Conservation (phyloP, 306 rosid genomes). For the Cyamopsis tetragonoloba region DNA sequence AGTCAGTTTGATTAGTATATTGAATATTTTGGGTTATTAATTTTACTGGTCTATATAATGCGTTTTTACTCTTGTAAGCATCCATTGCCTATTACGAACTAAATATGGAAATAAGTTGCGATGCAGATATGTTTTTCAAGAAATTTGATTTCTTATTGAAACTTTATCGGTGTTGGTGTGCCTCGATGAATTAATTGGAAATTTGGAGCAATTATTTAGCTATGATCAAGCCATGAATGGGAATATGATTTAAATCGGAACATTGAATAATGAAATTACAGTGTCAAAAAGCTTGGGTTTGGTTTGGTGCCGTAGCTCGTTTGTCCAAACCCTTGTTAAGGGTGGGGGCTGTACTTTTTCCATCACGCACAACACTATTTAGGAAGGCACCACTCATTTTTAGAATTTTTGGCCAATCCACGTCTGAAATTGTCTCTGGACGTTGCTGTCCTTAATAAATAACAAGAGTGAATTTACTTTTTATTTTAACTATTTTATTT, state of each 20-base stretch:
- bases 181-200: neutral
- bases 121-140: neutral
- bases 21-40: neutral
- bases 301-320: neutral
- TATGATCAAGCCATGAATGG: neutral
- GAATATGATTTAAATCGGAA: neutral
- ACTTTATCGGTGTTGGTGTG: neutral
- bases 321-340: neutral
- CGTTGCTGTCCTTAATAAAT: no score
- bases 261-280: neutral
- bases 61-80: neutral
- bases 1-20: neutral
- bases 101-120: conserved; percentile 4
- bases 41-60: neutral
- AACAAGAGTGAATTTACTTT: no score
- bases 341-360: no score
- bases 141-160: neutral
- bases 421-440: no score
- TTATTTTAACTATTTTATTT: no score
- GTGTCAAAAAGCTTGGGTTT: neutral
- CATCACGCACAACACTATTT: no score
- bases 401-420: no score
- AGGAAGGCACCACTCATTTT: no score
- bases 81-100: neutral
- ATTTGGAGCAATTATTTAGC: neutral